These are phyloP conservation scores for Aristolochia californica DNA, from an alignment of 164 flowering plant genomes.

Conservation along the genomic window DNA sequence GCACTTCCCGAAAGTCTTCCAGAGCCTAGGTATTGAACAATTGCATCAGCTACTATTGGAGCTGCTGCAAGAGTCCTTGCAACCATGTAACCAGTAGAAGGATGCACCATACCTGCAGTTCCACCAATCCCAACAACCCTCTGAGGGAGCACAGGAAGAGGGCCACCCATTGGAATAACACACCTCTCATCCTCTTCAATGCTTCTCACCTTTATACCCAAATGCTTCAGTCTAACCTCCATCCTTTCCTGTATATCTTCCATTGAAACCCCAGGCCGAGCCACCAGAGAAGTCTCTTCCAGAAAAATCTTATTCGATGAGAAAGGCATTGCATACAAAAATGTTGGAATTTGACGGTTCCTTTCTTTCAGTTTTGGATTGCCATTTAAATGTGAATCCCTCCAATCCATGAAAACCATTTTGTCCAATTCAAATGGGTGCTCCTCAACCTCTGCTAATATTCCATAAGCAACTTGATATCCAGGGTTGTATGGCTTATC, in stretches of 20 bases:
- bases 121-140: conserved; percentile 90
- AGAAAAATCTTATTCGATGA: conserved; percentile 67
- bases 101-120: conserved; percentile 96
- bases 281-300: conserved; percentile 91
- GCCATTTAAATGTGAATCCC: conserved; percentile 64
- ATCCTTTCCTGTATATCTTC: conserved; percentile 81
- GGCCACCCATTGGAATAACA: conserved; percentile 93
- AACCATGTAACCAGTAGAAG: conserved; percentile 96
- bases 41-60: conserved; percentile 68
- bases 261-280: conserved; percentile 71
- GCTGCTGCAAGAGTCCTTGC: conserved; percentile 90
- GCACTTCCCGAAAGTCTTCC: conserved; percentile 33
- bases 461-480: conserved; percentile 91
- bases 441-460: conserved; percentile 81
- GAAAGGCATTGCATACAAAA: conserved; percentile 96
- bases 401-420: conserved; percentile 97
- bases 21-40: conserved; percentile 52
- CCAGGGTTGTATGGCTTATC: conserved; percentile 92
- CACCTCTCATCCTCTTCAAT: conserved; percentile 91
- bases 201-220: conserved; percentile 75
- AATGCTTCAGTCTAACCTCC: conserved; percentile 73
- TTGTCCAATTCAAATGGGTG: conserved; percentile 87
- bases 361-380: conserved; percentile 40
- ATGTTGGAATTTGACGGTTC: conserved; percentile 70
- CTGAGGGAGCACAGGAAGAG: conserved; percentile 90